Evolutionary conservation across 805 yeast genomes (phyloP), one percentile per base, ranked within the genome.

Genomic region (Ogataea nakhonphanomensis): DNA sequence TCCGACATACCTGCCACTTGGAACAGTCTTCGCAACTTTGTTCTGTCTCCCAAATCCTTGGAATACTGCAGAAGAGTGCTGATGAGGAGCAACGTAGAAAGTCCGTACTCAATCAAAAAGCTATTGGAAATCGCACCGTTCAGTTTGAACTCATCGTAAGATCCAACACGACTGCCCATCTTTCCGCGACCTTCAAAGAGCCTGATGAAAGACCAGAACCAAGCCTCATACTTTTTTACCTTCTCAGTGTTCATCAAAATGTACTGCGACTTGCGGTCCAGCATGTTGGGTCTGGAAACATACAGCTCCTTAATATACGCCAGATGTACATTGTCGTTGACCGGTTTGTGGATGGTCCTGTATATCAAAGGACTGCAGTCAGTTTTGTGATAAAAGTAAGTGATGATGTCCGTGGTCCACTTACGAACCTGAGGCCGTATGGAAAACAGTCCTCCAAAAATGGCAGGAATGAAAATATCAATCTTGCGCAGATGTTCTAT

Each of bases 111-210:
- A 44, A 74, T 64, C 20, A 87, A 64, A 41, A 79, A 76, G 39
- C 71, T 72, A 54, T 85, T 91, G 20, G 78, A 73, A 35, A 71
- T 71, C 24, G 73, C 67, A 0, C 79, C 76, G 2, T 70, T 66
- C 6, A 73, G 60, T 43, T 78, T 80, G 39, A 79, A 73, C 50
- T 91, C 97, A 8, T 83, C 93, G 43, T 87, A 81, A 0, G 96
- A 95, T 2, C 97, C 97, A 7, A 91, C 98, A 53, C 83, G 62
- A 1, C 96, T 86, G 8, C 96, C 96, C 74, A 85, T 72, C 53
- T 79, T 83, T 7, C 98, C 98, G 51, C 90, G 74, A 2, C 96
- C 96, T 35, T 58, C 54, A 22, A 62, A 48, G 2, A 60, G 40
- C 22, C 64, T 38, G 20, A 54, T 44, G 13, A 54, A 51, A 12